A percentile compares a stretch with the other conserved stretches of the same genome.
phyloP scores from a whole-genome alignment of 2,329 filamentous ascomycete genomes.

The Alternaria ventricosa region DNA sequence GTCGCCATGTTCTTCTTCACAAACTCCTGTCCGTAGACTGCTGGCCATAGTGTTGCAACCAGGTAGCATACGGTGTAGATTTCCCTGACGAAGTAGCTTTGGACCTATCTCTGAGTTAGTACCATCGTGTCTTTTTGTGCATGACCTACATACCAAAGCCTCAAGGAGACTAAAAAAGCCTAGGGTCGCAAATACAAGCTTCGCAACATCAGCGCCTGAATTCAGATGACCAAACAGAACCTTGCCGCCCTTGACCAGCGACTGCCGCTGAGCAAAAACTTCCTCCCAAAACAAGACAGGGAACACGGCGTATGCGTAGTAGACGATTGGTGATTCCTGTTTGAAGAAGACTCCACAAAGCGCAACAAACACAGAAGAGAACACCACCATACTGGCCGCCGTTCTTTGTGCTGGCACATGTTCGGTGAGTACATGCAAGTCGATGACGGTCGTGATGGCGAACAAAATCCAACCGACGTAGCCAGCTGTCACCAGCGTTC shows the following conservation, averaged over 20 bases:
- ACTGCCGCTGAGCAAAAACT: slow-evolving; percentile 78
- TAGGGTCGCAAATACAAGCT: slow-evolving; percentile 68
- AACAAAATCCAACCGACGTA: slow-evolving; percentile 97
- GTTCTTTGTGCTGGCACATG: slow-evolving; percentile 69
- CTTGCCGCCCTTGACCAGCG: slow-evolving; percentile 69
- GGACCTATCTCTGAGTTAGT: slow-evolving; percentile 62
- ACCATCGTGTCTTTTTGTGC: not conserved
- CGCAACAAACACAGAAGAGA: slow-evolving; percentile 75
- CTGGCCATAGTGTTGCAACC: slow-evolving; percentile 78
- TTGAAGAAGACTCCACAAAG: slow-evolving; percentile 81
- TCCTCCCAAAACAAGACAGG: slow-evolving; percentile 97
- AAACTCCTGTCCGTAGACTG: slow-evolving; percentile 75
- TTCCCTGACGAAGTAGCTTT: slow-evolving; percentile 90
- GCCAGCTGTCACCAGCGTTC: slow-evolving; percentile 84
- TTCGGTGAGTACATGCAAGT: slow-evolving; percentile 83
- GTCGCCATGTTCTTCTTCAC: slow-evolving; percentile 69
- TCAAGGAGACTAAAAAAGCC: slow-evolving; percentile 78
- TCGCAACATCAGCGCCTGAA: slow-evolving; percentile 63
- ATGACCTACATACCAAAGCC: slow-evolving; percentile 62
- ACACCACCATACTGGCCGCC: slow-evolving; percentile 65
- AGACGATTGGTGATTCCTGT: slow-evolving; percentile 79
- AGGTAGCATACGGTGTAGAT: slow-evolving; percentile 83
- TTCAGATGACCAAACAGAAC: slow-evolving; percentile 73
- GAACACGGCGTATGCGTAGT: slow-evolving; percentile 92
- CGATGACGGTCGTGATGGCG: slow-evolving; percentile 85